A percentile compares a stretch with the other conserved stretches of the same genome.
Conservation (phyloP, 2,329 filamentous ascomycete genomes). For the Colletotrichum gloeosporioides region DNA sequence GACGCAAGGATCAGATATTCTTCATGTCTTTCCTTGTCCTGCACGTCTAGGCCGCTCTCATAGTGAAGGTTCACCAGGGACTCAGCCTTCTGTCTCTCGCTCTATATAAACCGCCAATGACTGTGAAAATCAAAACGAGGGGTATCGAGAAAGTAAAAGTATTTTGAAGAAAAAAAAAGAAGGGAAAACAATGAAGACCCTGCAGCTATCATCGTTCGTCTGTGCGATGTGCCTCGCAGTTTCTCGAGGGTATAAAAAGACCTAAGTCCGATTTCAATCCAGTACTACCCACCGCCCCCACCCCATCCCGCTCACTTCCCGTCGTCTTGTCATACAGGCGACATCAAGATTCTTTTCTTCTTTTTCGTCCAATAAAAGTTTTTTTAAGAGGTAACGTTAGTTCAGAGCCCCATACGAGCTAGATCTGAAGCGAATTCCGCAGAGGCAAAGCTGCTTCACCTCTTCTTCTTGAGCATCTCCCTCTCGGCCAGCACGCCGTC, state of each 20-base stretch:
- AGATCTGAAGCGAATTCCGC: not conserved
- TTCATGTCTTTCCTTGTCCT: not conserved
- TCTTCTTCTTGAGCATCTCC: conserved; percentile 53
- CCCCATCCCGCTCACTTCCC: not conserved
- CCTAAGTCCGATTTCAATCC: not conserved
- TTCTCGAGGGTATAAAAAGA: not conserved
- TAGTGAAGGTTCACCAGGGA: not conserved
- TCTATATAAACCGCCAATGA: not conserved
- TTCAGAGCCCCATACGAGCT: not conserved
- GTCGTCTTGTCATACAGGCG: not conserved
- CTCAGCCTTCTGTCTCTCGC: not conserved
- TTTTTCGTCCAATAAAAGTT: not conserved
- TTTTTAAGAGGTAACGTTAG: not conserved
- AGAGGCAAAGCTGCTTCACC: conserved; percentile 31
- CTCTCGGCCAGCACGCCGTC: conserved; percentile 55
- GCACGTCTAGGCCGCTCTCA: not conserved
- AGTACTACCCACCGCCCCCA: not conserved
- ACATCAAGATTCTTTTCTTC: not conserved
- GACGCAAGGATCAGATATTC: not conserved
- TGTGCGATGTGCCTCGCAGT: not conserved
- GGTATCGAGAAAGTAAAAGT: not conserved
- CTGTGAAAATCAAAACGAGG: not conserved
- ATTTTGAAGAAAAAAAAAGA: not conserved
- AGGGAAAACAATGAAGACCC: not conserved
- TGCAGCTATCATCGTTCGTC: not conserved